Evolutionary conservation across 2,329 filamentous ascomycete species (phyloP), one percentile per base, ranked within the genome.

Genomic region (Bimuria novae-zelandiae): DNA sequence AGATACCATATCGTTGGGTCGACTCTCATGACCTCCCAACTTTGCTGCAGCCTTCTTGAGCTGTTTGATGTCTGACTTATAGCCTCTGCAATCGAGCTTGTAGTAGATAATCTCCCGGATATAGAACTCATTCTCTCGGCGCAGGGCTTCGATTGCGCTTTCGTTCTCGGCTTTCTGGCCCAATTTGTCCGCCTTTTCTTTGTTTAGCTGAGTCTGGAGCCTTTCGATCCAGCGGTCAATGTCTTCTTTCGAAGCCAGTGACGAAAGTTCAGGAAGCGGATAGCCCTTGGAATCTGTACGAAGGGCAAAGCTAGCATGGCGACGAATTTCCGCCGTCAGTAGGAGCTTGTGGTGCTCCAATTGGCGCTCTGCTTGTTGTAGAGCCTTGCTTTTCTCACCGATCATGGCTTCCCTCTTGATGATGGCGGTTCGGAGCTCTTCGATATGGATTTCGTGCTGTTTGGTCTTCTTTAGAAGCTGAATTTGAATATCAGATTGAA

Each of bases 91-190:
- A 47, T 81, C 78, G 25, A 80, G 71, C 59, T 79, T 80, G 67
- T 78, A 79, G 44, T 77, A 70, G 21, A 79, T 74, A 49, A 79
- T 79, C 42, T 80, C 78, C n/a, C 74, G 63, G 29, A 79, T 67
- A 48, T 78, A 77, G 54, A 76, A 73, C 23, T 74, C 70, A 11
- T 77, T 71, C 49, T 77, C 74, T 45, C 68, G 66, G 41, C 71
- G 72, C 44, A 80, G 57, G 27, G 65, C 63, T 32, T 63, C 55
- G 3, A 71, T 47, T 7, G 52, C 58, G 3, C 57, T 58, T 7
- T 60, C 52, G 6, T 52, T 47, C 8, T 21, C 10, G n/a, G 52
- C 22, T 14, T 42, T 30, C 14, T 51, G 43, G 4, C 19, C 37
- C 6, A 39, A 37, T 16, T 27, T 52, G 16, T 52, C 57, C 1